phyloP scores from a whole-genome alignment of 805 yeast species.

The Kodamaea lidongshanica region DNA sequence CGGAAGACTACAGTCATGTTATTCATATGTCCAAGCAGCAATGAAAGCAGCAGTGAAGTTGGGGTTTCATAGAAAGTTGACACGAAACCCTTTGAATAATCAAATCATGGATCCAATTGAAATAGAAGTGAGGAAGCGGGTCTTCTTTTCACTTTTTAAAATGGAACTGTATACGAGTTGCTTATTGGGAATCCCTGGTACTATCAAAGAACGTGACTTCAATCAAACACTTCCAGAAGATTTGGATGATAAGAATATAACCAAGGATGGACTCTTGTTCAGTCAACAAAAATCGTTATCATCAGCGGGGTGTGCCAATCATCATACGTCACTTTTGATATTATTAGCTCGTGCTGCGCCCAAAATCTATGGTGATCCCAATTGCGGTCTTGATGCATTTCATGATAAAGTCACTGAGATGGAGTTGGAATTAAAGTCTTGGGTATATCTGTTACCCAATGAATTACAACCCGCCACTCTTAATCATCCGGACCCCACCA shows the following conservation, averaged over 20 bases:
- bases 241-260: constrained; percentile 80
- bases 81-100: no score
- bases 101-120: constrained; percentile 68
- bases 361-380: constrained; percentile 59
- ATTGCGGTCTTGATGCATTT: no score
- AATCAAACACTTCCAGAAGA: constrained; percentile 85
- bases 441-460: constrained; percentile 66
- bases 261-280: constrained; percentile 50
- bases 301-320: constrained; percentile 75
- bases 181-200: constrained; percentile 76
- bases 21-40: constrained; percentile 85
- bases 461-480: constrained; percentile 74
- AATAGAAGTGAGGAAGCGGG: constrained; percentile 72
- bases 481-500: constrained; percentile 14
- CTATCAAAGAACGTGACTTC: constrained; percentile 69
- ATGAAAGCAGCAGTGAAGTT: constrained; percentile 74
- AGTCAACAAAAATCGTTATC: constrained; percentile 50
- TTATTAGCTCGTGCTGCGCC: constrained; percentile 67
- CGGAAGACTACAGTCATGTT: constrained; percentile 80
- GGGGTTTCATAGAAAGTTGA: constrained; percentile 72
- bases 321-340: constrained; percentile 70
- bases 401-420: constrained; percentile 49
- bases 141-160: constrained; percentile 86
- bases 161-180: constrained; percentile 88
- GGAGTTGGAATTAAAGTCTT: constrained; percentile 61